Base-by-base conservation (phyloP, 345 rosid genomes). In the Gossypium turneri region DNA sequence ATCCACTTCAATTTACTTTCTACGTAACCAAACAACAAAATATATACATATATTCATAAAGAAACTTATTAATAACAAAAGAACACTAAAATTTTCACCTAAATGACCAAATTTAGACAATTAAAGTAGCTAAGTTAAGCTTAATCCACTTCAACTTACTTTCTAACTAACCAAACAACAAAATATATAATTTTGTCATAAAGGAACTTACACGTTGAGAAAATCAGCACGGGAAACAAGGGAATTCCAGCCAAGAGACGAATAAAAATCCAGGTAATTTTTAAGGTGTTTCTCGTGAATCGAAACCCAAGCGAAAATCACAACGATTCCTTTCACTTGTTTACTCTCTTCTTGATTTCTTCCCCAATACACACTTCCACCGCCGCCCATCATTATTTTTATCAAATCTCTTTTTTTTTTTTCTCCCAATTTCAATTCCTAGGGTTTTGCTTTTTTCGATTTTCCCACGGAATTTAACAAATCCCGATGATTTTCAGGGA, bases 241-340 rank as follows among this genome's bases (percentile, higher is more conserved):
- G 38, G 97, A 89, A 75, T 87, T 86, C 99, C 98, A 95, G 1
- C 93, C 89, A 5, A 95, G 93, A 75, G 99, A 91, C 19, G 97
- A 87, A 77, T 91, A 93, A 76, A 95, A 84, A 81, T 93, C 92
- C 41, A 89, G 81, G 77, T 79, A 87, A 75, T 72, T 85, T 19
- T 75, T 34, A 61, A 91, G 77, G 29, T 83, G 88, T 41, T 59
- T 73, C n/a, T 89, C 88, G 45, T 74, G 79, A 76, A 89, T 77
- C 53, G 96, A 91, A 43, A 87, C 80, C 98, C 99, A 95, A 12
- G 79, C 83, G 78, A 90, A 95, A 6, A 95, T 61, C 79, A 90
- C 98, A 56, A 82, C 98, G 48, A 90, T 86, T 56, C 99, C 97
- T 56, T 82, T 89, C 55, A 82, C 84, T 64, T 64, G 84, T 41